Conservation (phyloP, 1,139 yeast species). For the Debaryomyces udenii region DNA sequence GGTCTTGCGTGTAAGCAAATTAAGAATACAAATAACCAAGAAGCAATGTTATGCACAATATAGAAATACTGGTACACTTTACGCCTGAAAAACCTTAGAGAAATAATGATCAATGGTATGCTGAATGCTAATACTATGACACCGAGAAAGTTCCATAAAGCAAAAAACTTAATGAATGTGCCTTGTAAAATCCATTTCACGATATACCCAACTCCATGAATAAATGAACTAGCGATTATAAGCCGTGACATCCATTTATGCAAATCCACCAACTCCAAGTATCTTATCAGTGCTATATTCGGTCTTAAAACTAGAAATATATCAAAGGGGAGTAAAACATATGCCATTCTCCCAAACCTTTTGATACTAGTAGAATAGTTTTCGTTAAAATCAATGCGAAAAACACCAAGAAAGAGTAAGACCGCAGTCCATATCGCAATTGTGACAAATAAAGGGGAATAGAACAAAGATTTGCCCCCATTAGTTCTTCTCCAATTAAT, state of each 20-base stretch:
- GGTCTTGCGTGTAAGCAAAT: constrained; percentile 49
- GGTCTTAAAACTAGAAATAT: constrained; percentile 66
- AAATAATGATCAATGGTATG: constrained; percentile 51
- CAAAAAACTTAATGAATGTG: constrained; percentile 38
- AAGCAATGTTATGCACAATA: constrained; percentile 36
- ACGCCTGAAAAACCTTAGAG: constrained; percentile 43
- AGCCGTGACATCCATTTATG: constrained; percentile 86
- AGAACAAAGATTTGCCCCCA: neutral
- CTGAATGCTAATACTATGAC: constrained; percentile 51
- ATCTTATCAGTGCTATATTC: constrained; percentile 56
- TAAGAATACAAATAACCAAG: constrained; percentile 32
- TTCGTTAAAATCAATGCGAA: constrained; percentile 25
- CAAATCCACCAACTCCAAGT: constrained; percentile 56
- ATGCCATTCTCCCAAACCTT: constrained; percentile 63
- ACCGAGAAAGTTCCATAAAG: constrained; percentile 62
- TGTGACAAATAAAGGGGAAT: constrained; percentile 5
- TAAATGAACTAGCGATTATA: constrained; percentile 50
- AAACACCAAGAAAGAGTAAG: constrained; percentile 23
- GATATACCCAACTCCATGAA: constrained; percentile 64
- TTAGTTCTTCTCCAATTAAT: constrained; percentile 6
- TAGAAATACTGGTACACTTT: constrained; percentile 37
- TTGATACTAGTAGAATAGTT: constrained; percentile 30
- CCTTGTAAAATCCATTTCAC: constrained; percentile 47
- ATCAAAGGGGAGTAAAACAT: constrained; percentile 66
- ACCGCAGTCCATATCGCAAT: constrained; percentile 32